phyloP scores from a whole-genome alignment of 1,284 basidiomycete genomes.

The Leccinum colubrinum region DNA sequence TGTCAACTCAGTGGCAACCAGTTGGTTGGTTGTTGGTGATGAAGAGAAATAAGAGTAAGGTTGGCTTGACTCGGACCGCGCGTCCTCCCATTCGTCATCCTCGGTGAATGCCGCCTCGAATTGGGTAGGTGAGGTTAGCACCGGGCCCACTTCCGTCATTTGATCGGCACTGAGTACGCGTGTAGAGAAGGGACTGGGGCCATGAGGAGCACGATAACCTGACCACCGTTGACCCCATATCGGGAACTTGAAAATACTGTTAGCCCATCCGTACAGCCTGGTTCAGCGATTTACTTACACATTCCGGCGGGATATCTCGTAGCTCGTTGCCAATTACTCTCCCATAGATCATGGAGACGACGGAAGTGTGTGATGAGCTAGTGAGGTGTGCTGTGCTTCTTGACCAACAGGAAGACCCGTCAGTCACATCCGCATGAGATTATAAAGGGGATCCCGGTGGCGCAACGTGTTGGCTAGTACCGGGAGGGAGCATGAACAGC shows the following conservation, averaged over 20 bases:
- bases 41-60: conserved; percentile 9
- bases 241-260: conserved; percentile 25
- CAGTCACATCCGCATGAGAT: conserved; percentile 22
- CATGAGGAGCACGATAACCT: conserved; percentile 20
- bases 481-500: conserved; percentile 27
- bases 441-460: conserved; percentile 27
- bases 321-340: conserved; percentile 34
- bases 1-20: background rate
- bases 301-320: conserved; percentile 30
- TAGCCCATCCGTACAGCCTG: conserved; percentile 11
- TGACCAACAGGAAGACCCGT: conserved; percentile 15
- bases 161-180: conserved; percentile 19
- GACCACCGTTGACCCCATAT: conserved; percentile 36
- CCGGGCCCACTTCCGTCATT: conserved; percentile 25
- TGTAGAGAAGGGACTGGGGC: conserved; percentile 30
- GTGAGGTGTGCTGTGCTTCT: conserved; percentile 13
- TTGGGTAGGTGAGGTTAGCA: conserved; percentile 26
- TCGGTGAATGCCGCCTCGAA: conserved; percentile 21
- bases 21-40: conserved; percentile 10
- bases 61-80: conserved; percentile 17
- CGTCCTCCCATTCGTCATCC: conserved; percentile 22
- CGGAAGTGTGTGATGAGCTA: conserved; percentile 14
- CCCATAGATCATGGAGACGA: conserved; percentile 23
- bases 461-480: conserved; percentile 24
- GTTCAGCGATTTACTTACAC: conserved; percentile 21